Evolutionary conservation across 352 stramenopile species (phyloP).

Genomic region (Phytophthora colocasiae): DNA sequence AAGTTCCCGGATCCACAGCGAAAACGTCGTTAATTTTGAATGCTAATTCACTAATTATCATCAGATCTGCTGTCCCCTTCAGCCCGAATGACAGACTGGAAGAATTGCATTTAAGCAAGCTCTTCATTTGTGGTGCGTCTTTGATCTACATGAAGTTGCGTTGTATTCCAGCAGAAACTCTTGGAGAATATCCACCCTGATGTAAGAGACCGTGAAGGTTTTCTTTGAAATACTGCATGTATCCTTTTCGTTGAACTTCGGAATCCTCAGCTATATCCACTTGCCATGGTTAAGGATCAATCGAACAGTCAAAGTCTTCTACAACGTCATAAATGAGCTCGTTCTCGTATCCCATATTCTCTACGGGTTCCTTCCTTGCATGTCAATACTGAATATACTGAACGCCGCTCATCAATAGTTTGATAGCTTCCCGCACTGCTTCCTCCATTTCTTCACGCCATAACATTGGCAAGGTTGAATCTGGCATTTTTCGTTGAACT

Average conservation of each 20-base stretch:
- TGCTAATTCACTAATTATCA: conserved; percentile 23
- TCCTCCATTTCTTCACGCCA: too few relatives aligned
- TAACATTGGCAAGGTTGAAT: too few relatives aligned
- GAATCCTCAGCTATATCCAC: background rate
- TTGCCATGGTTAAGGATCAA: conserved; percentile 17
- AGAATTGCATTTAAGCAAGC: conserved; percentile 17
- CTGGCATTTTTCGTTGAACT: too few relatives aligned
- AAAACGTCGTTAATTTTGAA: conserved; percentile 7
- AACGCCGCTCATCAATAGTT: too few relatives aligned
- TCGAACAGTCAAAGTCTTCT: background rate
- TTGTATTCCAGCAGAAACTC: conserved; percentile 3
- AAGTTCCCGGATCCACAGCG: background rate
- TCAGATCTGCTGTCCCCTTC: conserved; percentile 20
- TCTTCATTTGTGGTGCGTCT: conserved; percentile 9
- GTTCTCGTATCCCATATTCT: too few relatives aligned
- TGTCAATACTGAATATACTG: too few relatives aligned
- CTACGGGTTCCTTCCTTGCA: too few relatives aligned
- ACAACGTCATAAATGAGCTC: too few relatives aligned
- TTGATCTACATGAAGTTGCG: conserved; percentile 7
- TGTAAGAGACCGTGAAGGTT: background rate
- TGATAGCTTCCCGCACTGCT: too few relatives aligned
- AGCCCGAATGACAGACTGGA: conserved; percentile 10
- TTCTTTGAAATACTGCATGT: conserved; percentile 4
- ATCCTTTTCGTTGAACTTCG: conserved; percentile 2
- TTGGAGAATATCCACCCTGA: background rate